Percentiles rank a stretch among this genome's conserved stretches.
These are phyloP conservation scores for Chaetomium sp. DNA, from an alignment of 2,329 filamentous ascomycete genomes.

Conservation along the genomic window DNA sequence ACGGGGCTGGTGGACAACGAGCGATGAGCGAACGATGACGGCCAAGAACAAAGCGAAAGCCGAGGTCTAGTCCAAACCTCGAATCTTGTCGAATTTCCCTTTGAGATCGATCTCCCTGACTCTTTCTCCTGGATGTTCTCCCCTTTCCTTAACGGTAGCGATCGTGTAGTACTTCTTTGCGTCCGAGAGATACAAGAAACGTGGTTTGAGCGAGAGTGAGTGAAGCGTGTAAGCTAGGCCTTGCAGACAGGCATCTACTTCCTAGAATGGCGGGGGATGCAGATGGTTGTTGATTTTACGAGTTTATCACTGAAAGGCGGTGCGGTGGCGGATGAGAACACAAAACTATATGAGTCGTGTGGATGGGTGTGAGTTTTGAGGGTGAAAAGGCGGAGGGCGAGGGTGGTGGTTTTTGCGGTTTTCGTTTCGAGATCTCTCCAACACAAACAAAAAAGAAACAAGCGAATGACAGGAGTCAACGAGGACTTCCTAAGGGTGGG, in stretches of 20 bases:
- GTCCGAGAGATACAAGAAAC: conserved; percentile 27
- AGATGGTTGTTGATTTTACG: conserved; percentile 4
- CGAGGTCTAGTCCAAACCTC: not conserved
- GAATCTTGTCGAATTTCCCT: conserved; percentile 3
- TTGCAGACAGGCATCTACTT: conserved; percentile 16
- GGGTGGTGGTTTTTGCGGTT: conserved; percentile 4
- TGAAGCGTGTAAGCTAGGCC: conserved; percentile 20
- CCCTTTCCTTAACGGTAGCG: conserved; percentile 30
- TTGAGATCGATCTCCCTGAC: conserved; percentile 4
- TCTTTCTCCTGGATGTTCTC: conserved; percentile 19
- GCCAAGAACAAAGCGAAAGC: not conserved
- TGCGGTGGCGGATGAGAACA: not conserved
- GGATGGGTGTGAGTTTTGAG: not conserved
- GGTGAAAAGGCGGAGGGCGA: not conserved
- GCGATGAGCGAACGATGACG: not conserved
- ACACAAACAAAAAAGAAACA: conserved; percentile 45
- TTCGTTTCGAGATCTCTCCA: conserved; percentile 21
- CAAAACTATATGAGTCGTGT: too few species aligned
- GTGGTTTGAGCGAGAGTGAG: conserved; percentile 17
- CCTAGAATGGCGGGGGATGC: not conserved
- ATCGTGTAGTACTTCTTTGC: conserved; percentile 28
- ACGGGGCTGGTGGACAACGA: not conserved
- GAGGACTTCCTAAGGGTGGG: conserved; percentile 58
- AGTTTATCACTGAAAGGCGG: conserved; percentile 9
- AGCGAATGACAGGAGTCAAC: conserved; percentile 71